A percentile compares a stretch with the other conserved stretches of the same genome.
Evolutionary conservation across 2,329 filamentous ascomycete species (phyloP).

Genomic region (Fusarium sp.): DNA sequence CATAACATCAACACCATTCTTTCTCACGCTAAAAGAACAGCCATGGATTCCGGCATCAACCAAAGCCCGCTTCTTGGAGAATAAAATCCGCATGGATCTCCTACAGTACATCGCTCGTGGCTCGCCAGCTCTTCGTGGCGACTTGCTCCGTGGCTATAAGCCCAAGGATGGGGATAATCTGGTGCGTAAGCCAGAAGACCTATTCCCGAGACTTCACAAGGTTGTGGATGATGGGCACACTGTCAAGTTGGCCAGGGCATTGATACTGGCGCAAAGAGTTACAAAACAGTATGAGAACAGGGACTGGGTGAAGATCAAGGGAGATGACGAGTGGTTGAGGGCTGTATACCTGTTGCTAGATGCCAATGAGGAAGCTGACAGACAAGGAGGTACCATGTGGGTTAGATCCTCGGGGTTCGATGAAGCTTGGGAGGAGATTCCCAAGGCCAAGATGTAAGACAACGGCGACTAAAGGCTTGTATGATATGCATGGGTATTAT

Average conservation of each 20-base stretch:
- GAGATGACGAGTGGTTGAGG: slow-evolving; percentile 67
- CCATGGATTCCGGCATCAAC: slow-evolving; percentile 67
- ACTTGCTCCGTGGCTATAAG: slow-evolving; percentile 68
- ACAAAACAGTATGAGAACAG: slow-evolving; percentile 56
- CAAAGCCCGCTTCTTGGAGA: slow-evolving; percentile 79
- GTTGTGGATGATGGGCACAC: slow-evolving; percentile 82
- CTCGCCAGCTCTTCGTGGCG: slow-evolving; percentile 66
- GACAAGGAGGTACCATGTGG: slow-evolving; percentile 56
- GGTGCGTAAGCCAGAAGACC: slow-evolving; percentile 56
- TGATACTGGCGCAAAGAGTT: slow-evolving; percentile 69
- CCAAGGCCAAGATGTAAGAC: slow-evolving; percentile 32
- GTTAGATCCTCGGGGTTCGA: slow-evolving; percentile 70
- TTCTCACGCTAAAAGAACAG: slow-evolving; percentile 71
- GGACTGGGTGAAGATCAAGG: slow-evolving; percentile 62
- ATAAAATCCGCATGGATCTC: slow-evolving; percentile 81
- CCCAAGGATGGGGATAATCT: slow-evolving; percentile 59
- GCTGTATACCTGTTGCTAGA: slow-evolving; percentile 71
- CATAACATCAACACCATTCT: slow-evolving; percentile 77
- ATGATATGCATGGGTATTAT: slow-evolving; percentile 40
- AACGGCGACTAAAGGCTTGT: neutral
- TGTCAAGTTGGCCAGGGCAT: slow-evolving; percentile 76
- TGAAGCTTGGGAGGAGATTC: slow-evolving; percentile 68
- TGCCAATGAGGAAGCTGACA: slow-evolving; percentile 62
- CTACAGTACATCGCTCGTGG: slow-evolving; percentile 76
- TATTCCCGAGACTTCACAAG: slow-evolving; percentile 58